Base-by-base conservation (phyloP, 148 eudicot genomes). In the Silene latifolia region DNA sequence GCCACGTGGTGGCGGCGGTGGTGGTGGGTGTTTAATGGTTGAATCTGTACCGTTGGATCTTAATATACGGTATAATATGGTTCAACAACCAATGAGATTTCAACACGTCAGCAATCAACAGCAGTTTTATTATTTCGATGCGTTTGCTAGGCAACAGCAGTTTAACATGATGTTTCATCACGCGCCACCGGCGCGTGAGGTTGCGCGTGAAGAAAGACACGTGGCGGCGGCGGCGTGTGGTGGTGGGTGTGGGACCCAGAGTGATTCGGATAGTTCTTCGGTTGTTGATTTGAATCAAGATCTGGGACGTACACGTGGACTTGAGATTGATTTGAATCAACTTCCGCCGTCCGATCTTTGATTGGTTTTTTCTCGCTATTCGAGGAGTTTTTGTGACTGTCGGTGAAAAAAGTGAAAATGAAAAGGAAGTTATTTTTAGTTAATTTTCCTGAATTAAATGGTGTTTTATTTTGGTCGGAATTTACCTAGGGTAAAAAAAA, bases 241-340 rank as follows among this genome's bases (percentile, higher is more conserved):
- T 27, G 29, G 29, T 27, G 29, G 29, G 29, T 1, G 79, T 39
- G 76, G 72, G 8, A 12, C 63, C 4, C 83, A 72, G 72, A 89
- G 91, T 63, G 92, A 83, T 65, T 87, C 91, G 1, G 90, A 82
- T 25, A 88, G 88, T 5, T 87, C 91, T 0, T 83, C 90, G 4
- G 82, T 84, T 5, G 82, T 90, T 20, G 91, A 88, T 75, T 62
- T 86, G 65, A 84, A 87, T 48, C 81, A 81, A 8, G 83, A 75
- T 71, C 64, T 25, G 21, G 72, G 82, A 69, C 53, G 46, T 29
- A 69, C 54, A 14, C 71, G 76, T 71, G 82, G 60, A 19, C 24
- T 71, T 8, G 77, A 29, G 47, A 58, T 90, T 46, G 92, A 90
- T 83, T 83, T 90, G 23, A 88, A 87, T 78, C 57, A 79, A 53